Evolutionary conservation across 176 grass and related monocot genomes (phyloP), one percentile per base, ranked within the genome.

Genomic region (Carex littledalei): DNA sequence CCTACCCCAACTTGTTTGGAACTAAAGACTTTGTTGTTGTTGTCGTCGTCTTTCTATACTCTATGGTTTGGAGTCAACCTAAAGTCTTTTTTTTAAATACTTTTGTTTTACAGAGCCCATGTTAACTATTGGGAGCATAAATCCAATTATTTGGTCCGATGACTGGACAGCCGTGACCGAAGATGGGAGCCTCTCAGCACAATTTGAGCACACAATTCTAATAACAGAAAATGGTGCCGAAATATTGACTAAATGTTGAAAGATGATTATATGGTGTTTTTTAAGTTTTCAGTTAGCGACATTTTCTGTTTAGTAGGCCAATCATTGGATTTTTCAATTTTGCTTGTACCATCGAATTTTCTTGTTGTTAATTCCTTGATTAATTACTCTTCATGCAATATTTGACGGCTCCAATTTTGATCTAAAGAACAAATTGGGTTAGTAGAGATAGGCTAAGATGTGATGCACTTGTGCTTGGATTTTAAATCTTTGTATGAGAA

Each of bases 131-230:
- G 95, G 95, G 65, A 93, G 89, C 91, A 92, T 84, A 75, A 88
- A 90, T 49, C 86, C 89, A 71, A 84, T 85, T 32, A 95, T 95
- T 65, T 98, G 95, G 95, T 79, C 86, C 1, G 95, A 98, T 86
- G 88, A 93, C 65, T 98, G 93, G 91, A 95, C 93, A 6, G 95
- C 95, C 0, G 93, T 98, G 50, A 98, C 95, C 2, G 88, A 94
- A 88, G 95, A 98, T 39, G 85, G 93, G 43, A 92, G 91, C 80
- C 79, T 98, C 70, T 93, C 93, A 15, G 89, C 95, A 31, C 95
- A 98, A 63, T 98, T 98, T 56, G 95, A 98, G 88, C 93, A 95
- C 87, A 98, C 91, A 0, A 80, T 98, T 84, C 76, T 95, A 74
- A 92, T 95, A 2, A 95, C 88, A 0, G 89, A 95, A 88, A 89